Conservation (phyloP, 805 yeast genomes). For the Saccharomycopsis sp. region DNA sequence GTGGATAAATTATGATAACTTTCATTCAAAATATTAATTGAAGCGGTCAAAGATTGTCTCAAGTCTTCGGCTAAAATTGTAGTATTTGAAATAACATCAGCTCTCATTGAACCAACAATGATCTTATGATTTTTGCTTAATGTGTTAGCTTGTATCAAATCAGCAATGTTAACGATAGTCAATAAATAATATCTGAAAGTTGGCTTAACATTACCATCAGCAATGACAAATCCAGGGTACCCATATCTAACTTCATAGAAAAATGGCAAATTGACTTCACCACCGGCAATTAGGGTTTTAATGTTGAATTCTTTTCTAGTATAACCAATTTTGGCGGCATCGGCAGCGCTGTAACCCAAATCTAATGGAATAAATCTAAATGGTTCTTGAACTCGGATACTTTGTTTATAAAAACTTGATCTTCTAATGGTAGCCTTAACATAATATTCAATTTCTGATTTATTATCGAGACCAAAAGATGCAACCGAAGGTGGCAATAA, state of each 20-base stretch:
- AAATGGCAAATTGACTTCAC: slow-evolving; percentile 1
- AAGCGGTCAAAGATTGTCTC: background rate
- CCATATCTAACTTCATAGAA: slow-evolving; percentile 9
- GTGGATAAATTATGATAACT: background rate
- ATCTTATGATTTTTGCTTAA: background rate
- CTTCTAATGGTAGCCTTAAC: slow-evolving; percentile 18
- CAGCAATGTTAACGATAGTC: slow-evolving; percentile 3
- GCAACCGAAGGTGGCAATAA: slow-evolving; percentile 14
- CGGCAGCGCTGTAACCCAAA: background rate
- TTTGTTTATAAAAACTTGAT: slow-evolving; percentile 5
- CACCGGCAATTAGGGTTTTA: background rate
- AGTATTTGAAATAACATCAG: slow-evolving; percentile 4
- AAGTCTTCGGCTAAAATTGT: slow-evolving; percentile 3
- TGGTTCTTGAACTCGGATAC: slow-evolving; percentile 5
- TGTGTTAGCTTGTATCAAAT: background rate
- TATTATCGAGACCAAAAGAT: background rate
- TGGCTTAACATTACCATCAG: slow-evolving; percentile 1
- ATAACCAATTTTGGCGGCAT: slow-evolving; percentile 1
- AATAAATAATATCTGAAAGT: slow-evolving; percentile 2
- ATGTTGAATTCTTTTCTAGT: slow-evolving; percentile 8
- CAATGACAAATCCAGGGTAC: slow-evolving; percentile 8
- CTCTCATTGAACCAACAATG: background rate
- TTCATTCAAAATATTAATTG: background rate
- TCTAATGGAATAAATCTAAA: slow-evolving; percentile 11
- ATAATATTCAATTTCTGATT: slow-evolving; percentile 7